These are phyloP conservation scores for Tricholomella constricta DNA, from an alignment of 768 basidiomycete genomes.

Conservation along the genomic window DNA sequence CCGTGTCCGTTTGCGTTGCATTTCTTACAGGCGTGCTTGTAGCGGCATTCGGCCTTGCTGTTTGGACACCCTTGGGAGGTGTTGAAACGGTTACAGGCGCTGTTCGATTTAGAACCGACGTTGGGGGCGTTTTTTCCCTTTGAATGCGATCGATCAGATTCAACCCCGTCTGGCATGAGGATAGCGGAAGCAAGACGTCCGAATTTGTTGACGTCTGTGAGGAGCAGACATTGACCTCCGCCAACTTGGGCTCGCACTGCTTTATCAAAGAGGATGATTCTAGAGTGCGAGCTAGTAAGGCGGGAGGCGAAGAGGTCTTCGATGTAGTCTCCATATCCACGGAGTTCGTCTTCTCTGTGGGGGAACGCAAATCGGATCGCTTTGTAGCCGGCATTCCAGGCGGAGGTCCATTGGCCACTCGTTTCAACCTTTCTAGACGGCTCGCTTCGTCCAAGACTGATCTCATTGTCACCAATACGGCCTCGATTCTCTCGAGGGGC, in stretches of 20 bases:
- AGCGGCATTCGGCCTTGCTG: no score
- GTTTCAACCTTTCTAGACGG: constrained; percentile 17
- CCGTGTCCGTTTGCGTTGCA: no score
- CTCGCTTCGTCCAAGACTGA: constrained; percentile 16
- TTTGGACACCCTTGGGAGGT: no score
- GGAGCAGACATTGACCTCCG: constrained; percentile 5
- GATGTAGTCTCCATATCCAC: constrained; percentile 24
- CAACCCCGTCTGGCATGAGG: no score
- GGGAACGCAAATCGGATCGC: constrained; percentile 28
- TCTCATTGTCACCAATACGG: constrained; percentile 16
- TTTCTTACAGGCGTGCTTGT: no score
- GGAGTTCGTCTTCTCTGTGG: constrained; percentile 23
- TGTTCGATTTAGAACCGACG: no score
- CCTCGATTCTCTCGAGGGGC: constrained; percentile 19
- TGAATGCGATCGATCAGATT: no score
- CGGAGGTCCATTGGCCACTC: constrained; percentile 24
- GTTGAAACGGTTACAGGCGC: no score
- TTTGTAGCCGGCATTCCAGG: constrained; percentile 16
- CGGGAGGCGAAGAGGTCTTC: constrained; percentile 19
- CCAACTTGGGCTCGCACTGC: constrained; percentile 22
- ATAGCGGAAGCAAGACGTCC: background rate
- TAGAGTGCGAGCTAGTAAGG: background rate
- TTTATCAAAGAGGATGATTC: constrained; percentile 29
- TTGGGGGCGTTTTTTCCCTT: no score
- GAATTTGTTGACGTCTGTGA: constrained; percentile 20